Base-by-base conservation (phyloP, 78 protist species). In the Dictyostelium brefeldianum region DNA sequence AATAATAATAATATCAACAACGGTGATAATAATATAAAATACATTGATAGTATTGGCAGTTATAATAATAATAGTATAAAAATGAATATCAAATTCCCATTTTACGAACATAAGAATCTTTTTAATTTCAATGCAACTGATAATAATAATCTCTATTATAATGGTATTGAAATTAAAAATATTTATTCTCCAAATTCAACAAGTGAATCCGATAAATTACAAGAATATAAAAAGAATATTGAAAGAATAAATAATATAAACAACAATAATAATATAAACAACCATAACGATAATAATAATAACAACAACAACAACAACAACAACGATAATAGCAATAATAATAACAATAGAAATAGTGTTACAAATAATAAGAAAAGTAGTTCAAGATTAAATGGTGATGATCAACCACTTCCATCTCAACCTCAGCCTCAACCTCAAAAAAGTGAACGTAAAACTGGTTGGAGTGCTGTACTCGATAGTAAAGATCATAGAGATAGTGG, bases 121-220 rank as follows among this genome's bases (percentile, higher is more conserved):
- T 46, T n/a, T 65, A 78, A 78, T 27, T 51, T 22, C 36, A 50
- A 12, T 18, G 18, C 50, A 18, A 43, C 48, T 25, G n/a, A 78
- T 67, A 54, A 57, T 51, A 48, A 62, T 67, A 79, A 46, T 9
- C 36, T 29, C 18, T 57, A 46, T 54, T 22, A 78, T 57, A 18
- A 51, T 29, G 54, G 59, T 50, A 27, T 29, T 29, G 59, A 50
- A n/a, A 59, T 22, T 22, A 25, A 78, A 31, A 22, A 57, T 15
- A 65, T 69, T 14, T 79, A 79, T 46, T 79, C 85, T n/a, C 84
- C 84, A 29, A 57, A 15, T 17, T 12, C 73, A 29, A 79, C 84
- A 15, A 79, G 74, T 20, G 84, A 79, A 9, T 17, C 20, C 36
- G 71, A 79, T 9, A 36, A 18, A 51, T 14, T 79, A 57, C 56